phyloP scores from a whole-genome alignment of 2,329 filamentous ascomycete species.

The Arthrobotrys pseudoclavata region DNA sequence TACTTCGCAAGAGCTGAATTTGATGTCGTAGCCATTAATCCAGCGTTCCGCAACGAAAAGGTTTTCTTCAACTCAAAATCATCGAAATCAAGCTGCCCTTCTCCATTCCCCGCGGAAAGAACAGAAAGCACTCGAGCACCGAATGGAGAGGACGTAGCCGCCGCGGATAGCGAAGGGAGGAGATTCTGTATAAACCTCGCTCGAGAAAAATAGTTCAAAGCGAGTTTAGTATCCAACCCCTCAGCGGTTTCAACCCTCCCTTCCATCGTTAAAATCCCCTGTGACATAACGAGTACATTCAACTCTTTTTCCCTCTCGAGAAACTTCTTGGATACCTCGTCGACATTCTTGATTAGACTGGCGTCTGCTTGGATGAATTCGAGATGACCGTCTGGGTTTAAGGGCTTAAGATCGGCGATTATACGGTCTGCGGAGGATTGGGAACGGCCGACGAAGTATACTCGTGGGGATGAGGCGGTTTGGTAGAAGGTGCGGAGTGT shows the following conservation, averaged over 20 bases:
- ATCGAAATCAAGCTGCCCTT: conserved; percentile 65
- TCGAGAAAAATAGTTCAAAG: conserved; percentile 69
- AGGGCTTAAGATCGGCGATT: conserved; percentile 66
- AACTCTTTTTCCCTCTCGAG: conserved; percentile 67
- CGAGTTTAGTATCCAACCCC: conserved; percentile 68
- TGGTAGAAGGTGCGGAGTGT: conserved; percentile 69
- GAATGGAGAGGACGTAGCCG: conserved; percentile 35
- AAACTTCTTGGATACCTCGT: conserved; percentile 69
- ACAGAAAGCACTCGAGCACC: conserved; percentile 67
- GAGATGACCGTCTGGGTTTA: conserved; percentile 68
- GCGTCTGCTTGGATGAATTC: conserved; percentile 70
- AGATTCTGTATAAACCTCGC: conserved; percentile 68
- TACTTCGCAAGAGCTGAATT: conserved; percentile 66
- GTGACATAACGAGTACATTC: conserved; percentile 69
- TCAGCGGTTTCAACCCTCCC: conserved; percentile 67
- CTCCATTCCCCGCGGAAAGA: conserved; percentile 65
- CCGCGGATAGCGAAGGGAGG: conserved; percentile 65
- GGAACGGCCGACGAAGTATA: conserved; percentile 71
- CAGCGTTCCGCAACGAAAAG: conserved; percentile 65
- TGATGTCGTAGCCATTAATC: conserved; percentile 67
- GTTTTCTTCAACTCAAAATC: conserved; percentile 67
- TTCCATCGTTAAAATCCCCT: conserved; percentile 66
- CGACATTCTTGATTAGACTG: conserved; percentile 70
- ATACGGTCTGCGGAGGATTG: conserved; percentile 66
- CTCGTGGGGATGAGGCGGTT: conserved; percentile 66